phyloP scores from a whole-genome alignment of 805 yeast species.

The Zygosaccharomyces pseudorouxii region DNA sequence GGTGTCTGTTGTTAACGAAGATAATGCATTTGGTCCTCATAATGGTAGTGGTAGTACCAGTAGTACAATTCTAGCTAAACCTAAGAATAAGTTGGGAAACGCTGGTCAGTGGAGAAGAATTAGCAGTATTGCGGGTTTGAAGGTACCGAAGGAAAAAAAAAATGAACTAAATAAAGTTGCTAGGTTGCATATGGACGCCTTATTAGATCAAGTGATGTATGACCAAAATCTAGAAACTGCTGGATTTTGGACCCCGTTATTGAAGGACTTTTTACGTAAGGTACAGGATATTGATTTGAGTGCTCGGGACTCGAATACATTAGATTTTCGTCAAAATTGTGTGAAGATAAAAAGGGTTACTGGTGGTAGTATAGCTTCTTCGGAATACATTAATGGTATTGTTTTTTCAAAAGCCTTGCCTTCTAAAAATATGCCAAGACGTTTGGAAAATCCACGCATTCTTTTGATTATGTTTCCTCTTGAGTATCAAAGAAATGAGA shows the following conservation, averaged over 20 bases:
- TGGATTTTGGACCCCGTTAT: constrained; percentile 54
- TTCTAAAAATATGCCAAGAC: constrained; percentile 67
- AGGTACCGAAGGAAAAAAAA: constrained; percentile 18
- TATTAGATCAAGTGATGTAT: constrained; percentile 54
- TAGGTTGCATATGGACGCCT: constrained; percentile 42
- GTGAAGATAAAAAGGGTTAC: constrained; percentile 79
- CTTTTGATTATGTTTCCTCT: constrained; percentile 83
- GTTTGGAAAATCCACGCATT: constrained; percentile 63
- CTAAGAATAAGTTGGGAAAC: constrained; percentile 9
- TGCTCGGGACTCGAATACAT: constrained; percentile 58
- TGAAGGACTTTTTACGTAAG: constrained; percentile 48
- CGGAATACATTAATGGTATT: constrained; percentile 66
- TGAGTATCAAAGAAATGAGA: constrained; percentile 74
- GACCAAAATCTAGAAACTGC: constrained; percentile 51
- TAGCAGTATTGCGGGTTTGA: constrained; percentile 18
- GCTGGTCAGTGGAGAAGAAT: constrained; percentile 22
- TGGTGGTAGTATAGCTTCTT: constrained; percentile 65
- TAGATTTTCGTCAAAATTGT: constrained; percentile 77
- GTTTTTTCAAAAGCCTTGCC: constrained; percentile 83
- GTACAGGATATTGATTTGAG: constrained; percentile 59
- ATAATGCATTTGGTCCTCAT: constrained; percentile 13
- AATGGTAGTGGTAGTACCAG: constrained; percentile 7
- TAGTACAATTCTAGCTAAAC: background rate
- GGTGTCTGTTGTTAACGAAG: constrained; percentile 24
- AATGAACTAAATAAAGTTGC: constrained; percentile 37